Conservation (phyloP, 768 basidiomycete species). For the Kwoniella sp. region DNA sequence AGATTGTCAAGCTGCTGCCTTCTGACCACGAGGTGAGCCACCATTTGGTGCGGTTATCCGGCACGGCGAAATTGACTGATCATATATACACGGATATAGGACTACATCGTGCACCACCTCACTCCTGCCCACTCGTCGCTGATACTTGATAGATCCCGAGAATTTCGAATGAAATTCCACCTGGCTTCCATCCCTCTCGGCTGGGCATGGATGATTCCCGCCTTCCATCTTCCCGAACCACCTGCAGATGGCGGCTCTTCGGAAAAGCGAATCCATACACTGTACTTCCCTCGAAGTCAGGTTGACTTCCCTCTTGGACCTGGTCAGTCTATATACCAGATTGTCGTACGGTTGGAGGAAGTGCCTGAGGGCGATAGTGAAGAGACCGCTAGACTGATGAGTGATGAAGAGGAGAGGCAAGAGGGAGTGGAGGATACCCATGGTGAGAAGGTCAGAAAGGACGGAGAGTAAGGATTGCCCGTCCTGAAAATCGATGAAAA, state of each 20-base stretch:
- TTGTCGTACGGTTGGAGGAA: conserved; percentile 68
- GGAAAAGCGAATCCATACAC: conserved; percentile 19
- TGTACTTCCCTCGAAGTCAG: conserved; percentile 63
- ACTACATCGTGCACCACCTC: conserved; percentile 60
- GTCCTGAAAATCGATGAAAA: too few relatives aligned
- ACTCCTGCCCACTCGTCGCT: conserved; percentile 13
- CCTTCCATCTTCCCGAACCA: conserved; percentile 71
- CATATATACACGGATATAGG: conserved; percentile 58
- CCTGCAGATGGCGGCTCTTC: conserved; percentile 19
- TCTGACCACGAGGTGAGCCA: conserved; percentile 10
- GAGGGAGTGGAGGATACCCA: conserved; percentile 50
- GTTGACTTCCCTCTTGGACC: conserved; percentile 77
- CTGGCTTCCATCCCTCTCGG: conserved; percentile 68
- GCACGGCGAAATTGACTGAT: too few relatives aligned
- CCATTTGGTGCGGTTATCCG: too few relatives aligned
- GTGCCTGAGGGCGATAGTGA: conserved; percentile 33
- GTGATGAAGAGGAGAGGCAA: conserved; percentile 44
- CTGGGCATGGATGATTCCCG: conserved; percentile 84
- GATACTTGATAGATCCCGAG: conserved; percentile 30
- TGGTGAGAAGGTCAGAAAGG: conserved; percentile 19
- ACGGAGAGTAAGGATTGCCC: neutral
- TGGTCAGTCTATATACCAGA: conserved; percentile 67
- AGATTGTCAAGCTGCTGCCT: conserved; percentile 20
- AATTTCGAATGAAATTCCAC: conserved; percentile 43
- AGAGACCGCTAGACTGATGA: conserved; percentile 32